Evolutionary conservation across 345 rosid genomes (phyloP), one percentile per base, ranked within the genome.

Genomic region (Eucalyptus guilfoylei): DNA sequence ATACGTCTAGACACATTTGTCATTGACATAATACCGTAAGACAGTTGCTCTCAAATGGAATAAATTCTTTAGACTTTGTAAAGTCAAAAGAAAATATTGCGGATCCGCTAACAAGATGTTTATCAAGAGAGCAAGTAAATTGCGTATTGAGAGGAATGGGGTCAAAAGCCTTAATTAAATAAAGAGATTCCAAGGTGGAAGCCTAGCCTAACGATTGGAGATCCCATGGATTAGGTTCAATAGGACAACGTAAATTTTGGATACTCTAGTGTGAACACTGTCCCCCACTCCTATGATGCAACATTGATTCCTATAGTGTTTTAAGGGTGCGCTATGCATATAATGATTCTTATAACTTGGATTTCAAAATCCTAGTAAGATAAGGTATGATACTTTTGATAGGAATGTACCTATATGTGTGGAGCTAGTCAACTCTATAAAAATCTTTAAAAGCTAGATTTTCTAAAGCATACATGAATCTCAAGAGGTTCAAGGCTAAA

Each of bases 31-130:
- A 62, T 62, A 30, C 1, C 9, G 3, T 62, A 62, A 62, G 34
- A 2, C 3, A 13, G 0, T 58, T 58, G 5, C 34, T 30, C 1
- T 62, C 17, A 7, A 28, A 14, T 30, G 17, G 8, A 62, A 62
- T 62, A 62, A 62, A 4, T 62, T 62, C 17, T 62, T 62, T 62
- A 12, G 17, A 62, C 3, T 62, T 3, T 62, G 34, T 4, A 14
- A 62, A 62, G 34, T 62, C 5, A 14, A 62, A 30, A 14, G 72
- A 62, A 62, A 30, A 30, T 14, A 62, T 62, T 62, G 4, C 1
- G 34, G 5, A 62, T 62, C 0, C 17, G 0, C 3, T 30, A 2
- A 62, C 34, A 62, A 62, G 4, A 62, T 1, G 4, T 62, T 62
- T 30, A 2, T 62, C 34, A n/a, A 62, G 17, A 62, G 69, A 62